These are phyloP conservation scores for Didymella exigua DNA, from an alignment of 2,329 filamentous ascomycete species.

Conservation along the genomic window DNA sequence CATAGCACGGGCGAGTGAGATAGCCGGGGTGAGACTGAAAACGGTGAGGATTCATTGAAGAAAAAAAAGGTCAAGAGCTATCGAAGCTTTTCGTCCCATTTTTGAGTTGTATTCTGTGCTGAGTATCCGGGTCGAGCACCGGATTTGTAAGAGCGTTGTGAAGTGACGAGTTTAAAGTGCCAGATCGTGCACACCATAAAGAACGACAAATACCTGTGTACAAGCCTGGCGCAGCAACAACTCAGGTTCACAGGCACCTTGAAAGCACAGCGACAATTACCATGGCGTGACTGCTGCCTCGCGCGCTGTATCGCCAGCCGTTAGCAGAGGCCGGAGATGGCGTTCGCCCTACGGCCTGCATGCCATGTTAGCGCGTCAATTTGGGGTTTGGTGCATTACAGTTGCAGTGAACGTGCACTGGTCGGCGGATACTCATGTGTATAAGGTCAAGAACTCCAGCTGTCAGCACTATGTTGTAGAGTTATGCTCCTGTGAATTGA, in stretches of 20 bases:
- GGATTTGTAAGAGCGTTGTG: not conserved
- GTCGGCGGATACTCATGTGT: conserved; percentile 19
- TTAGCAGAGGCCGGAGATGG: conserved; percentile 20
- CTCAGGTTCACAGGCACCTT: not conserved
- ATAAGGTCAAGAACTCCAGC: conserved; percentile 25
- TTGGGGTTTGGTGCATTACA: conserved; percentile 14
- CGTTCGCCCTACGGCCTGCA: conserved; percentile 21
- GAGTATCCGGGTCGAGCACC: not conserved
- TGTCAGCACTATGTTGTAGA: conserved; percentile 7
- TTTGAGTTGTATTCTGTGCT: not conserved
- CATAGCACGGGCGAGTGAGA: not conserved
- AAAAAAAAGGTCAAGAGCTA: not conserved
- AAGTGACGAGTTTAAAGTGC: not conserved
- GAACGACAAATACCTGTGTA: not conserved
- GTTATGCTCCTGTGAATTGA: not conserved
- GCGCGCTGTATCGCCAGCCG: conserved; percentile 1
- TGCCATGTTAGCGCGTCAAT: conserved; percentile 7
- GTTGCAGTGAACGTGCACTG: conserved; percentile 26
- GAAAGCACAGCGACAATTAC: not conserved
- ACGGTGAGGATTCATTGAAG: not conserved
- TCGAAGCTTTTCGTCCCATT: too few species aligned
- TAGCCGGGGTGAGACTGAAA: not conserved
- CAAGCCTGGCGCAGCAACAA: not conserved
- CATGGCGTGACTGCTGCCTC: not conserved
- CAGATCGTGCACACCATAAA: not conserved